These are phyloP conservation scores for Sporopachydermia lactativora DNA, from an alignment of 805 yeast genomes.

Conservation along the genomic window DNA sequence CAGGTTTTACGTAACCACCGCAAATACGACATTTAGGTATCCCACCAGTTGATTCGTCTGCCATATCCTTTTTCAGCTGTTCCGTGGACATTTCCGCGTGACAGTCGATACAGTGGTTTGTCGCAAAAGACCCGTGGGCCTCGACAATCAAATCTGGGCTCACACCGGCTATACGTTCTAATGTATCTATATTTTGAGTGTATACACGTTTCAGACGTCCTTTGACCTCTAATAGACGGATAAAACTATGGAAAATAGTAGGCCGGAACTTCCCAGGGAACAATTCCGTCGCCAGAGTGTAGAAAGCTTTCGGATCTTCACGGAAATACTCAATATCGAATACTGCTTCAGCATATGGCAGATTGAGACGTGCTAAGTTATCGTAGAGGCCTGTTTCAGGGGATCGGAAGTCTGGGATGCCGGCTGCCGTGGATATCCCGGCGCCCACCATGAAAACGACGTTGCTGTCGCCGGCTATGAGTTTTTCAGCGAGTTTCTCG, in stretches of 20 bases:
- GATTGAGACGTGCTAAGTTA: slow-evolving; percentile 53
- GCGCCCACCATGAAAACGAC: slow-evolving; percentile 77
- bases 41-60: slow-evolving; percentile 8
- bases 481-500: not conserved
- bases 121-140: slow-evolving; percentile 92
- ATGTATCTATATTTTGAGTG: slow-evolving; percentile 88
- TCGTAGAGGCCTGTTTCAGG: slow-evolving; percentile 84
- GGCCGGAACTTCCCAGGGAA: slow-evolving; percentile 84
- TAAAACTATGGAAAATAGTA: slow-evolving; percentile 64
- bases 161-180: slow-evolving; percentile 79
- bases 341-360: slow-evolving; percentile 93
- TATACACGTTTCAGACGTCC: slow-evolving; percentile 53
- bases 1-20: slow-evolving; percentile 74
- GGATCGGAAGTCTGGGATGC: slow-evolving; percentile 90
- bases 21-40: slow-evolving; percentile 45
- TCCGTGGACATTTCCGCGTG: slow-evolving; percentile 33
- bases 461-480: slow-evolving; percentile 14
- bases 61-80: slow-evolving; percentile 27
- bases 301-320: slow-evolving; percentile 71
- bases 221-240: slow-evolving; percentile 53
- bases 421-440: slow-evolving; percentile 86
- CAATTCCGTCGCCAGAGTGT: slow-evolving; percentile 67
- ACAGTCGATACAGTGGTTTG: slow-evolving; percentile 75
- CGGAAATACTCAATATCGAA: slow-evolving; percentile 77
- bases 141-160: slow-evolving; percentile 52